Evolutionary conservation across 345 rosid species (phyloP).

Genomic region (Eucalyptus curtisii): DNA sequence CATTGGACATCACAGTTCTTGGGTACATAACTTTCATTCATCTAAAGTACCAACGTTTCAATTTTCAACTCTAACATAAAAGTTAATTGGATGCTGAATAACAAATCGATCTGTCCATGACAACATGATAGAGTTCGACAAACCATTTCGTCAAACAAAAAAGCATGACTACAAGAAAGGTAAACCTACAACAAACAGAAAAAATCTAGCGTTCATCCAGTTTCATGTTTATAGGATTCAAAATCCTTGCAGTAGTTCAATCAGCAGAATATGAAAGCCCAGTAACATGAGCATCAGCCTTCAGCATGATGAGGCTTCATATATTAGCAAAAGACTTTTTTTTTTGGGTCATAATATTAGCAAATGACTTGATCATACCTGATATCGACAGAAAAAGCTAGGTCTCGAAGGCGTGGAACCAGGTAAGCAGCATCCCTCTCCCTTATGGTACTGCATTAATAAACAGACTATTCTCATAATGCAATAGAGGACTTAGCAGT

Average conservation of each 20-base stretch:
- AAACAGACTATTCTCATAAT: not conserved
- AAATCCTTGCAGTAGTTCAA: not conserved
- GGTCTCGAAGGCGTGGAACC: constrained; percentile 80
- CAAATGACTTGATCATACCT: constrained; percentile 21
- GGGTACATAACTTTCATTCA: not conserved
- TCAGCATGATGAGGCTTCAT: not conserved
- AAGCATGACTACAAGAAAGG: not conserved
- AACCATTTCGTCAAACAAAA: not conserved
- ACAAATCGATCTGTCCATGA: not conserved
- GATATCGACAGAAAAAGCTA: constrained; percentile 40
- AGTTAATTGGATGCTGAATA: not conserved
- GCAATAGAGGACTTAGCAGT: not conserved
- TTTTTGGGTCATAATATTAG: not conserved
- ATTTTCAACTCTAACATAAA: not conserved
- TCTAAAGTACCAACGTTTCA: not conserved
- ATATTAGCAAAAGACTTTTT: not conserved
- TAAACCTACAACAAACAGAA: not conserved
- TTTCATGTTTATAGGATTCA: not conserved
- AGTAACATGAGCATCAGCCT: not conserved
- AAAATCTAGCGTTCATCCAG: not conserved
- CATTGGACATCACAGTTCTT: not conserved
- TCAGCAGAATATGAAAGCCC: not conserved
- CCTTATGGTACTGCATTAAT: constrained; percentile 40
- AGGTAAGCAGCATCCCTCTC: constrained; percentile 75
- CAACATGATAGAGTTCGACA: not conserved